Conservation (phyloP, 163 green algal species). For the Volvox carteri region DNA sequence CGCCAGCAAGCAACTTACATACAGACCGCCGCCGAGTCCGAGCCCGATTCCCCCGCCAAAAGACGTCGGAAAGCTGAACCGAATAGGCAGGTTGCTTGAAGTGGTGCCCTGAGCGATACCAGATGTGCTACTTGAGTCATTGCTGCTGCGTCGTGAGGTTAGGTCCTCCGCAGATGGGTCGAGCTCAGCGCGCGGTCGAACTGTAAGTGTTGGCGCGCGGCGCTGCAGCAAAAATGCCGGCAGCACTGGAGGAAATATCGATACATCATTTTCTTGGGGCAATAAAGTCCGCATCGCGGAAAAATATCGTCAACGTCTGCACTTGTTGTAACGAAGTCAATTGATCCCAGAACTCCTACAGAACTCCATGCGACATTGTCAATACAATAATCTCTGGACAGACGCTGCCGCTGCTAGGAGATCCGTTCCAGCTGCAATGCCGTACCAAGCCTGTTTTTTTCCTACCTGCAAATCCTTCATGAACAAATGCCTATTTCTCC, state of each 20-base stretch:
- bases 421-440: background rate
- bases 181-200: slow-evolving; percentile 46
- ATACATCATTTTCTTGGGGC: slow-evolving; percentile 34
- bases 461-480: no score
- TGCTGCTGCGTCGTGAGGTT: slow-evolving; percentile 32
- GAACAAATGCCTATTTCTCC: no score
- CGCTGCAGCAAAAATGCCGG: slow-evolving; percentile 38
- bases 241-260: slow-evolving; percentile 21
- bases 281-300: slow-evolving; percentile 37
- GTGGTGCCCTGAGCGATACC: background rate
- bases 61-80: background rate
- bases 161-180: slow-evolving; percentile 30
- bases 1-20: slow-evolving; percentile 30
- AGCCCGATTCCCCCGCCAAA: slow-evolving; percentile 34
- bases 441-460: no score
- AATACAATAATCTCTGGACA: no score
- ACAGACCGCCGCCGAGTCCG: slow-evolving; percentile 52
- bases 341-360: background rate
- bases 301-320: background rate
- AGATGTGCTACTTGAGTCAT: slow-evolving; percentile 40
- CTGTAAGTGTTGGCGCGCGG: background rate
- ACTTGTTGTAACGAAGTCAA: background rate
- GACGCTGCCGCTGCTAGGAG: background rate
- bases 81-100: background rate
- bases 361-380: no score